Conservation (phyloP, 352 stramenopile genomes). For the Phytophthora litchii region DNA sequence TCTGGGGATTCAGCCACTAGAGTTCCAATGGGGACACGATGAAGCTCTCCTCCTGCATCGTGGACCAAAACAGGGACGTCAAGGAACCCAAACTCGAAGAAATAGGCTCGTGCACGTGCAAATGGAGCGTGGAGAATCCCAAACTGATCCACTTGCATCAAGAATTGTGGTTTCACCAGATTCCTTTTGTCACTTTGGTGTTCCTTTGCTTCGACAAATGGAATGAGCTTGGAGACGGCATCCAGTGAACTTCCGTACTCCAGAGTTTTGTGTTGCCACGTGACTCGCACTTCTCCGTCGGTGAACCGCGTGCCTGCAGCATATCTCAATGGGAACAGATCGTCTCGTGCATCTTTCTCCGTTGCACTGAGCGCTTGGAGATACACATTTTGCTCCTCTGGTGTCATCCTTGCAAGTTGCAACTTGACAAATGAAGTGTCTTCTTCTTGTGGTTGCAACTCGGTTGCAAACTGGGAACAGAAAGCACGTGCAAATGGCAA, state of each 20-base stretch:
- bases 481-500: slow-evolving; percentile 47
- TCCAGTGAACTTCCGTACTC: slow-evolving; percentile 72
- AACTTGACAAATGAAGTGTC: slow-evolving; percentile 34
- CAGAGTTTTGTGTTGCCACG: slow-evolving; percentile 68
- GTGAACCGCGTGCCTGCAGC: slow-evolving; percentile 78
- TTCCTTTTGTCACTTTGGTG: slow-evolving; percentile 5
- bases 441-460: slow-evolving; percentile 9
- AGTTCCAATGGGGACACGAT: slow-evolving; percentile 41
- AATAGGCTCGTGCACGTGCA: slow-evolving; percentile 80
- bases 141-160: slow-evolving; percentile 90
- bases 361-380: slow-evolving; percentile 44
- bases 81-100: slow-evolving; percentile 79
- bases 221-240: slow-evolving; percentile 63
- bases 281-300: slow-evolving; percentile 55
- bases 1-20: slow-evolving; percentile 58
- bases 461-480: slow-evolving; percentile 21
- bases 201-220: slow-evolving; percentile 54
- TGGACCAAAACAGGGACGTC: slow-evolving; percentile 50
- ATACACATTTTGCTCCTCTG: slow-evolving; percentile 45
- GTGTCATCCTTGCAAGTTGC: slow-evolving; percentile 35
- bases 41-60: slow-evolving; percentile 35
- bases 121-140: slow-evolving; percentile 88
- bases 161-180: slow-evolving; percentile 37
- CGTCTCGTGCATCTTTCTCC: slow-evolving; percentile 43
- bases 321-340: slow-evolving; percentile 84